phyloP scores from a whole-genome alignment of 208 protist species.

The Porcisia deanei region DNA sequence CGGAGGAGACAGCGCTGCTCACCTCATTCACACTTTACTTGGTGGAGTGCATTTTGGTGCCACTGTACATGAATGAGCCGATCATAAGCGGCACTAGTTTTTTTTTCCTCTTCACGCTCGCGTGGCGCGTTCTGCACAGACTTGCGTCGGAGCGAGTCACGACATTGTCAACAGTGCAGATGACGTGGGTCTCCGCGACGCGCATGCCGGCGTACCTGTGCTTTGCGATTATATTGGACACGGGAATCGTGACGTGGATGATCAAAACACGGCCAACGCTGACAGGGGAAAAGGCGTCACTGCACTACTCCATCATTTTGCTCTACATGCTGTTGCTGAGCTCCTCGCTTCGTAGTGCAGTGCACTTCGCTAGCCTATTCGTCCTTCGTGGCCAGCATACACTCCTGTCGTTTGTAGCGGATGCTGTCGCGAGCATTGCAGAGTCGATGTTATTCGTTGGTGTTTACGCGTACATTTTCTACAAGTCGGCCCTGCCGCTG shows the following conservation, averaged over 20 bases:
- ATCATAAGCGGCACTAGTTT: constrained; percentile 36
- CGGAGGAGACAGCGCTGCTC: constrained; percentile 42
- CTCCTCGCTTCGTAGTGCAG: constrained; percentile 23
- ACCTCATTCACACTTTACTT: constrained; percentile 47
- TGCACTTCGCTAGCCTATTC: constrained; percentile 30
- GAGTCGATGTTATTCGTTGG: constrained; percentile 45
- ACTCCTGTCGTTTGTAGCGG: constrained; percentile 43
- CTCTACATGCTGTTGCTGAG: constrained; percentile 38
- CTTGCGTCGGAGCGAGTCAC: constrained; percentile 65
- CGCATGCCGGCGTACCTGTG: constrained; percentile 36
- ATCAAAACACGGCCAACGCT: constrained; percentile 23
- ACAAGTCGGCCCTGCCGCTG: constrained; percentile 44
- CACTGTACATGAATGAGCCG: constrained; percentile 43
- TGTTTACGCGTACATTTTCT: constrained; percentile 53
- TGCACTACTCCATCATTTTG: constrained; percentile 38
- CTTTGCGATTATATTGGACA: constrained; percentile 27
- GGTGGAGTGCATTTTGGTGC: constrained; percentile 54
- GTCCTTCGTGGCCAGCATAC: constrained; percentile 29
- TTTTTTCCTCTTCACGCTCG: constrained; percentile 39
- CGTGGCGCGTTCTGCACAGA: constrained; percentile 57
- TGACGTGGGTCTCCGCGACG: constrained; percentile 17
- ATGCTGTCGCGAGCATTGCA: constrained; percentile 36
- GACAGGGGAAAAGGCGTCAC: constrained; percentile 15
- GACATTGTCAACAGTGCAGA: constrained; percentile 26
- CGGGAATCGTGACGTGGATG: constrained; percentile 20